phyloP scores from a whole-genome alignment of 805 yeast genomes.

The Candida oleophila region DNA sequence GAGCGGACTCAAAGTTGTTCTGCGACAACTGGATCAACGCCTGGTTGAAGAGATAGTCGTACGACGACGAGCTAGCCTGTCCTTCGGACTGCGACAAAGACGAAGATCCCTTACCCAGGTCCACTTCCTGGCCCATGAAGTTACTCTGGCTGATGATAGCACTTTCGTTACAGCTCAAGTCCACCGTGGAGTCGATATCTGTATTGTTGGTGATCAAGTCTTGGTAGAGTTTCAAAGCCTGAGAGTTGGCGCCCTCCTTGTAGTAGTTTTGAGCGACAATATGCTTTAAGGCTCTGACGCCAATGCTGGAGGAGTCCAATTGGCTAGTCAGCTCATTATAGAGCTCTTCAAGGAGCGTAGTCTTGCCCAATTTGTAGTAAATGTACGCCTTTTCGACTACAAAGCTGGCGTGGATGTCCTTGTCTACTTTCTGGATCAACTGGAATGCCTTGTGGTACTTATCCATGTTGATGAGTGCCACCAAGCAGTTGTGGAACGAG shows the following conservation, averaged over 20 bases:
- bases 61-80: constrained; percentile 26
- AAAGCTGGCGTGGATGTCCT: constrained; percentile 33
- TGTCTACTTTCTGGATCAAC: constrained; percentile 39
- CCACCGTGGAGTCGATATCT: constrained; percentile 45
- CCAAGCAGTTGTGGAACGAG: constrained; percentile 45
- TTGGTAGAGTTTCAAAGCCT: constrained; percentile 48
- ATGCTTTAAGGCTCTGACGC: constrained; percentile 42
- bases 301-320: constrained; percentile 16
- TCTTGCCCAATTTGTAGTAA: constrained; percentile 54
- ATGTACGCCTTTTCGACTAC: constrained; percentile 57
- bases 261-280: constrained; percentile 55
- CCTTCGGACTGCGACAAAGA: constrained; percentile 6
- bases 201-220: constrained; percentile 32
- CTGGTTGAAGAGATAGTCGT: constrained; percentile 61
- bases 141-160: constrained; percentile 60
- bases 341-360: constrained; percentile 24
- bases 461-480: constrained; percentile 61
- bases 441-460: constrained; percentile 49
- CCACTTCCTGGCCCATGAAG: constrained; percentile 13
- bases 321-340: constrained; percentile 10
- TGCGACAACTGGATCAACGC: constrained; percentile 50
- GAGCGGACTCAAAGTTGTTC: constrained; percentile 38
- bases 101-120: neutral
- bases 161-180: constrained; percentile 62
- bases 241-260: constrained; percentile 40